Percentiles rank a stretch among this genome's conserved stretches.
These are phyloP conservation scores for Auxenochlorella pyrenoidosa DNA, from an alignment of 139 green algal genomes.

Conservation along the genomic window DNA sequence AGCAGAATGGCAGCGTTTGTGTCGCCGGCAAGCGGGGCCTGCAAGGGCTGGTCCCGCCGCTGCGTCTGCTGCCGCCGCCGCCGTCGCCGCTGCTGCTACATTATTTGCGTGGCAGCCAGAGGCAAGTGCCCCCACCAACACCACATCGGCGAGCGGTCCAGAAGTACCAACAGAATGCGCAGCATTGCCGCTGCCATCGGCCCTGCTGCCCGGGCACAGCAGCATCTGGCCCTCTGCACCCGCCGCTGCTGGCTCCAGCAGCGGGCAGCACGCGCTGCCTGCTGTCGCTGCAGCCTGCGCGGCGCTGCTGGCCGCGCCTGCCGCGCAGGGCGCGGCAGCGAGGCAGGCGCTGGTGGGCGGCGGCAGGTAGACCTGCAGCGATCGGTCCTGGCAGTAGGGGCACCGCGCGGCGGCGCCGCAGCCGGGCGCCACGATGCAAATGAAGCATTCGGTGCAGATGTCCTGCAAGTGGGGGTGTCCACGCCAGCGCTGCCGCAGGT, in stretches of 20 bases:
- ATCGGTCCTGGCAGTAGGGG: not conserved
- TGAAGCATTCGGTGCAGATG: constrained; percentile 16
- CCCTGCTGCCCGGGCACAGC: not conserved
- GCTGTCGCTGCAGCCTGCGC: not conserved
- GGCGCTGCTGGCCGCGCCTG: not conserved
- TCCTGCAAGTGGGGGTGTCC: not conserved
- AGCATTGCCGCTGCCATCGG: not conserved
- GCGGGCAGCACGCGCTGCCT: not conserved
- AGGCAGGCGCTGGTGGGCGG: not conserved
- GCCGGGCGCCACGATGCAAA: not conserved
- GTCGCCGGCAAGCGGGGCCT: not conserved
- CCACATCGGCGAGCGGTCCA: not conserved
- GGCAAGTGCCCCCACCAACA: not conserved
- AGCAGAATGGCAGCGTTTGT: not conserved
- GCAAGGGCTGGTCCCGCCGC: not conserved
- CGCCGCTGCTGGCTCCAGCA: not conserved
- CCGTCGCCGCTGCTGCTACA: not conserved
- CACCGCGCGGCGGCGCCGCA: not conserved
- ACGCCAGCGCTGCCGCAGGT: too few species aligned
- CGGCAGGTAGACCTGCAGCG: constrained; percentile 25
- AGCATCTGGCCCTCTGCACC: not conserved
- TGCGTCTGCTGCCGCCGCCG: not conserved
- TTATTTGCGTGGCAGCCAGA: not conserved
- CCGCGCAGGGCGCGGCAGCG: not conserved
- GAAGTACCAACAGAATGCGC: too few species aligned